Evolutionary conservation across 176 grass and related monocot genomes (phyloP).

Genomic region (Lolium rigidum): DNA sequence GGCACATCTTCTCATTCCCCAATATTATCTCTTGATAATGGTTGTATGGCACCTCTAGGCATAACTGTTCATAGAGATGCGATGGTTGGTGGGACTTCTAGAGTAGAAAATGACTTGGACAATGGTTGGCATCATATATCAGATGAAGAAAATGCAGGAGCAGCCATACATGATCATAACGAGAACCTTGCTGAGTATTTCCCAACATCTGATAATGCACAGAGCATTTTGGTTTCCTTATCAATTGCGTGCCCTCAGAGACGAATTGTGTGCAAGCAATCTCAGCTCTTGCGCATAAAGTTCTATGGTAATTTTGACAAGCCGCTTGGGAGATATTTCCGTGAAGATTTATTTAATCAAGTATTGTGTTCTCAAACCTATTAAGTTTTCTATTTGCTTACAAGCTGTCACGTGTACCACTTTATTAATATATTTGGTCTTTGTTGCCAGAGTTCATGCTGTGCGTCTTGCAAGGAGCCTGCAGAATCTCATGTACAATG

Average conservation of each 20-base stretch:
- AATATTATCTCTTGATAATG: constrained; percentile 38
- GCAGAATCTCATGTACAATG: constrained; percentile 86
- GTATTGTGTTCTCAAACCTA: constrained; percentile 44
- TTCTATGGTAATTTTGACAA: constrained; percentile 99
- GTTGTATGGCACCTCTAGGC: constrained; percentile 31
- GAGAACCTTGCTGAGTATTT: constrained; percentile 67
- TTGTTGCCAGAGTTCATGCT: constrained; percentile 73
- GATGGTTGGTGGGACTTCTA: constrained; percentile 23
- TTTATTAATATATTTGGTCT: constrained; percentile 27
- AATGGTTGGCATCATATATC: constrained; percentile 60
- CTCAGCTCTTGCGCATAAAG: constrained; percentile 88
- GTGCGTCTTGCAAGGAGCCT: constrained; percentile 84
- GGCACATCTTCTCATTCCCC: constrained; percentile 20
- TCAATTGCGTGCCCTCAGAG: constrained; percentile 73
- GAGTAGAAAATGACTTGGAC: constrained; percentile 56
- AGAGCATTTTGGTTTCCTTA: constrained; percentile 96
- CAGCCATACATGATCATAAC: constrained; percentile 43
- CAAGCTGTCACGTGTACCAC: not conserved
- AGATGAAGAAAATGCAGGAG: constrained; percentile 64
- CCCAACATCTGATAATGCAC: constrained; percentile 75
- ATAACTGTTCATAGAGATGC: constrained; percentile 38
- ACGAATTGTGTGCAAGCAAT: constrained; percentile 82
- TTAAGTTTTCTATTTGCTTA: constrained; percentile 15
- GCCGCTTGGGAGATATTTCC: constrained; percentile 93
- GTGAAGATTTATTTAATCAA: constrained; percentile 90